A percentile compares a stretch with the other conserved stretches of the same genome.
These are phyloP conservation scores for Dunaliella sp. DNA, from an alignment of 139 green algal species.

Conservation along the genomic window DNA sequence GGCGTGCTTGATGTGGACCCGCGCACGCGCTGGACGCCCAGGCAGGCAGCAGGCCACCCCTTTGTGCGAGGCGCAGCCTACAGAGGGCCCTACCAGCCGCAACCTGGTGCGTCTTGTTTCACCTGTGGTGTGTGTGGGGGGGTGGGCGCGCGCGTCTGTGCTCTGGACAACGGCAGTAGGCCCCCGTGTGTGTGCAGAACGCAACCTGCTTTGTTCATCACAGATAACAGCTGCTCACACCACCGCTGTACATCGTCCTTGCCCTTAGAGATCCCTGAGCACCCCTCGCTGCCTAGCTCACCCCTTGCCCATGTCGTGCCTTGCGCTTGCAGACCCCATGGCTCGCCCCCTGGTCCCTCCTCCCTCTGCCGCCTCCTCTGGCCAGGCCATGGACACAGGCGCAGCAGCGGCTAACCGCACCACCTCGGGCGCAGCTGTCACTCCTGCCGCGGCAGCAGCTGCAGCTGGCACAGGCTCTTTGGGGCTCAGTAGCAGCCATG, in stretches of 20 bases:
- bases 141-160: too few relatives aligned
- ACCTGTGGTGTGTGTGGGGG: too few relatives aligned
- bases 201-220: too few relatives aligned
- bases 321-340: neutral
- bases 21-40: conserved; percentile 63
- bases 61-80: conserved; percentile 84
- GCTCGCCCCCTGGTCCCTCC: neutral
- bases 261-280: conserved; percentile 5
- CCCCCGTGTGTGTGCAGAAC: too few relatives aligned
- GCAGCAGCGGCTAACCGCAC: neutral
- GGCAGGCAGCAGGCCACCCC: conserved; percentile 79
- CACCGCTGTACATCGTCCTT: neutral
- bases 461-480: too few relatives aligned
- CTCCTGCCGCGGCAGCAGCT: neutral
- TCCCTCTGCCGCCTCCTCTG: neutral
- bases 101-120: conserved; percentile 44
- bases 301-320: neutral
- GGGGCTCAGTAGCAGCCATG: too few relatives aligned
- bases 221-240: too few relatives aligned
- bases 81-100: conserved; percentile 69
- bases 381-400: neutral
- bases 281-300: too few relatives aligned
- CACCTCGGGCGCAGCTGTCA: neutral
- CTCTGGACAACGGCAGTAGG: too few relatives aligned
- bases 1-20: conserved; percentile 78